Evolutionary conservation across 1,284 basidiomycete genomes (phyloP), one percentile per base, ranked within the genome.

Genomic region (Trametes polyzona): DNA sequence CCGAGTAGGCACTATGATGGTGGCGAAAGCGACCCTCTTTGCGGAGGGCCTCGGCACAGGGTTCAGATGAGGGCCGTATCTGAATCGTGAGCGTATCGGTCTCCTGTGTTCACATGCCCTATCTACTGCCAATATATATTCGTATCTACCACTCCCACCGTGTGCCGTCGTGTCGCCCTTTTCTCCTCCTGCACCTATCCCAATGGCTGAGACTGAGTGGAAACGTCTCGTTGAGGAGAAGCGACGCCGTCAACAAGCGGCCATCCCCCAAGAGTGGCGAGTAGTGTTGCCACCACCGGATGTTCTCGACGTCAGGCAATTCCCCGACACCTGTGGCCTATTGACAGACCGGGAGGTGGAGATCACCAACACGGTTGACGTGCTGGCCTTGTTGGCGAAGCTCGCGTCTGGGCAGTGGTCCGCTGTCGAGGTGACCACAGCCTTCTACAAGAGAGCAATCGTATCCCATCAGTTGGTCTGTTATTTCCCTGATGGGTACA

Each of bases 381-480:
- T 81, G 16, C 65, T 70, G 11, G 47, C 59, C 3, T 66, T 82
- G 1, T 62, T 83, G 27, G 37, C 61, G 42, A 79, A 78, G 50
- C 68, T 84, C 6, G 74, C 73, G 0, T 63, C 56, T 2, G 69
- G 69, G 4, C 65, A 74, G 60, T 83, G 77, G 75, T 72, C 75
- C 0, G 69, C 80, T 10, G 73, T 78, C 2, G 72, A 77, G 24
- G 80, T 82, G n/a, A 78, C 80, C 0, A 78, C 75, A 2, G 81
- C 84, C 0, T 86, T 81, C 67, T 83, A 79, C 70, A 86, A 86
- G 69, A 69, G 84, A 1, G 83, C 85, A 0, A 77, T 82, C 24
- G 63, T 86, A 14, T 83, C 85, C 11, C 84, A 87, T 39, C 86
- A 87, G 65, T 67, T 84, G 6, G 85, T 84, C 59, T 59, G 76